Conservation (phyloP, 352 stramenopile species). For the Phytophthora ohioensis region DNA sequence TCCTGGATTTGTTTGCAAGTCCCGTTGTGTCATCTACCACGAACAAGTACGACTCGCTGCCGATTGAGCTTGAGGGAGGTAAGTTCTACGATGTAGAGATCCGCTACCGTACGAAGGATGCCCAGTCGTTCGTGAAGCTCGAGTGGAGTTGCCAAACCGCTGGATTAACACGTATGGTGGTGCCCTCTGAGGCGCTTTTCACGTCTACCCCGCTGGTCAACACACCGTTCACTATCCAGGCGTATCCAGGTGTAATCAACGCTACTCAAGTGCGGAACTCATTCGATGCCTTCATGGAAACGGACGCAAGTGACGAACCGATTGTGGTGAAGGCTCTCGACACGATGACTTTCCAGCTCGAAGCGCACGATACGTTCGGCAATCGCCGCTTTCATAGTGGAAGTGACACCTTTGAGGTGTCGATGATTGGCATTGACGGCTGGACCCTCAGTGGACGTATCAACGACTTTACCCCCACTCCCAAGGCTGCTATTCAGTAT, state of each 20-base stretch:
- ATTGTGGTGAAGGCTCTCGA: slow-evolving; percentile 53
- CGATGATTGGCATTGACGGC: slow-evolving; percentile 76
- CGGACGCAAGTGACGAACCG: slow-evolving; percentile 28
- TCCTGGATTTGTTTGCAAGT: slow-evolving; percentile 58
- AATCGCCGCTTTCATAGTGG: slow-evolving; percentile 92
- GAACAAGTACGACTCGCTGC: slow-evolving; percentile 30
- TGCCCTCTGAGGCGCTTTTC: slow-evolving; percentile 46
- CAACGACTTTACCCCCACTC: slow-evolving; percentile 69
- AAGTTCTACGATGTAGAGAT: slow-evolving; percentile 86
- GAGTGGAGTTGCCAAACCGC: slow-evolving; percentile 71
- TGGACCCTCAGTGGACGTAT: slow-evolving; percentile 91
- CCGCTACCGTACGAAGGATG: slow-evolving; percentile 84
- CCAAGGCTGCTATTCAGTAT: slow-evolving; percentile 46
- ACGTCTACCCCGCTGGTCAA: slow-evolving; percentile 48
- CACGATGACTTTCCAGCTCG: slow-evolving; percentile 76
- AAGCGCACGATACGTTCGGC: slow-evolving; percentile 75
- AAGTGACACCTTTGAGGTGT: slow-evolving; percentile 82
- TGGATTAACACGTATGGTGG: slow-evolving; percentile 31
- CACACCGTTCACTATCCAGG: slow-evolving; percentile 67
- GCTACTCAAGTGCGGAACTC: slow-evolving; percentile 62
- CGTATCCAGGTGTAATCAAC: slow-evolving; percentile 84
- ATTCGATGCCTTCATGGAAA: slow-evolving; percentile 63
- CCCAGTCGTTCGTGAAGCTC: slow-evolving; percentile 86
- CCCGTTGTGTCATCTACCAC: slow-evolving; percentile 35
- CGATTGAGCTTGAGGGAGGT: slow-evolving; percentile 36